These are phyloP conservation scores for Entonaema liquescens DNA, from an alignment of 495 filamentous ascomycete species.

Conservation along the genomic window DNA sequence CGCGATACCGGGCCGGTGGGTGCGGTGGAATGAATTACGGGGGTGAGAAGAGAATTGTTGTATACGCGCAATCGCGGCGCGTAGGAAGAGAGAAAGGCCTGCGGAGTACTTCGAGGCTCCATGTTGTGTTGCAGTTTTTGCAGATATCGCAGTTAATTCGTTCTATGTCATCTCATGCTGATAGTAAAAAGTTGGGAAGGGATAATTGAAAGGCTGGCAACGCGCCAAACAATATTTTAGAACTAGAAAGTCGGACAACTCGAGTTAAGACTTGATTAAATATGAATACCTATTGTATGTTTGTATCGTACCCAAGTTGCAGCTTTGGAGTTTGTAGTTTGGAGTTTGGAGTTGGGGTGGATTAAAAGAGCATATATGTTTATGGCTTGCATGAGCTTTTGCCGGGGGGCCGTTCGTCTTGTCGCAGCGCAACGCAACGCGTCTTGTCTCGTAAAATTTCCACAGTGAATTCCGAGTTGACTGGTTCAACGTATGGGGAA, in stretches of 20 bases:
- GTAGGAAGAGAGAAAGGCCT: conserved; percentile 91
- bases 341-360: neutral
- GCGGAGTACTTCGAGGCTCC: conserved; percentile 62
- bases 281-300: neutral
- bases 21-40: conserved; percentile 74
- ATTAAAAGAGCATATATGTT: neutral
- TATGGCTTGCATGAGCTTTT: conserved; percentile 38
- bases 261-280: neutral
- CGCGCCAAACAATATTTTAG: conserved; percentile 16
- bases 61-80: conserved; percentile 90
- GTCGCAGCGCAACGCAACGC: conserved; percentile 35
- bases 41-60: conserved; percentile 90
- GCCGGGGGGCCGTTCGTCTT: conserved; percentile 17
- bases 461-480: conserved; percentile 1
- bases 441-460: conserved; percentile 41
- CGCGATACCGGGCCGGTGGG: conserved; percentile 74
- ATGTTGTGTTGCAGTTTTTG: conserved; percentile 43
- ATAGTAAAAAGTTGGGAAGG: neutral
- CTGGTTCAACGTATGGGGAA: conserved; percentile 1
- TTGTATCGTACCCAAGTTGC: neutral
- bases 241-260: neutral
- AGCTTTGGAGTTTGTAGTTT: neutral
- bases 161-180: conserved; percentile 38
- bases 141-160: neutral
- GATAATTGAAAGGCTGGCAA: conserved; percentile 6